Evolutionary conservation across 495 filamentous ascomycete species (phyloP), one percentile per base, ranked within the genome.

Genomic region (Glonium stellatum): DNA sequence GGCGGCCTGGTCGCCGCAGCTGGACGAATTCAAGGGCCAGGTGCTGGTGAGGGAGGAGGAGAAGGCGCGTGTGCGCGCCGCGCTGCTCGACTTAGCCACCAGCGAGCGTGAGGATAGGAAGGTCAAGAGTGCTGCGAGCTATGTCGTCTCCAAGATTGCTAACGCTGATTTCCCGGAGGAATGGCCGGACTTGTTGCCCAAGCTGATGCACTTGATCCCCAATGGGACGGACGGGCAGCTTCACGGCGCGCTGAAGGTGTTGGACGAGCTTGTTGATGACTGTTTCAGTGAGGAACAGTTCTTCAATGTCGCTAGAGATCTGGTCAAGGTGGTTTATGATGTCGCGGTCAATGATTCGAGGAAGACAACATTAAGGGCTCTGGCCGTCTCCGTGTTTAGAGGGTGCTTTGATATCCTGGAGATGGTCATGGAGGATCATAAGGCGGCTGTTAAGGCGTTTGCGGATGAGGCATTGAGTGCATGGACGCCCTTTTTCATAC

Each of bases 71-170:
- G 77, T 97, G 55, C 80, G 90, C 59, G 74, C 79, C 25, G 74
- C 76, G 22, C 72, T 97, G 44, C 77, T 98, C 18, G 80, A 87
- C 35, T 77, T 97, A 27, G 87, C 88, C 37, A 87, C 91, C n/a
- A 82, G 80, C 57, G 77, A 76, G 6, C 84, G 88, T 52, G 84
- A 86, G 5, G 87, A 95, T 67, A 81, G 90, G 63, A 95, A 91
- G 72, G 82, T 97, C 60, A 90, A 92, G 72, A 80, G 82, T 22
- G 85, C 87, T 5, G 89, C 93, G 25, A 92, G 92, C 70, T 87
- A 86, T 68, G 89, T 88, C n/a, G 89, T 97, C 55, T 90, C 89
- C 78, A 97, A 97, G 76, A 95, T 98, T 63, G 93, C 95, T 54
- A 87, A 84, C 58, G 82, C 84, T 67, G 93, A 98, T 75, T 98